phyloP scores from a whole-genome alignment of 768 basidiomycete genomes.

The Auricularia auricula-judae region DNA sequence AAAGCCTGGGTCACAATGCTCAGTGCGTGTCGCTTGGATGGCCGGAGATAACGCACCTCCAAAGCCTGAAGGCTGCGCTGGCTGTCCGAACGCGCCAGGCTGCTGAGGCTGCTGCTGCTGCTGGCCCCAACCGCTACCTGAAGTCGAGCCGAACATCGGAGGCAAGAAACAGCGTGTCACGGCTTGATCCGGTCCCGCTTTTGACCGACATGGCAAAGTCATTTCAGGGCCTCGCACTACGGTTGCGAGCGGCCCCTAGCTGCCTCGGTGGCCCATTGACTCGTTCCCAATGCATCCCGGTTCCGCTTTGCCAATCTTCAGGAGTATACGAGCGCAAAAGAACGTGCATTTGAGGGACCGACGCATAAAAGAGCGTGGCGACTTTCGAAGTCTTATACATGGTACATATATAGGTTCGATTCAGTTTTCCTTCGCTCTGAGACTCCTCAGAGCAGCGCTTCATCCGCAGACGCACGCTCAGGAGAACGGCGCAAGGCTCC shows the following conservation, averaged over 20 bases:
- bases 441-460: background rate
- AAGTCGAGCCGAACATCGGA: background rate
- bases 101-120: constrained; percentile 41
- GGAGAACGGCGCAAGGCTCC: background rate
- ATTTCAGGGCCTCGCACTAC: background rate
- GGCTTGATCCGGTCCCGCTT: background rate
- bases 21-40: background rate
- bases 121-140: constrained; percentile 4
- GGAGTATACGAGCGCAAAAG: no score
- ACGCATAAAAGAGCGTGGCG: no score
- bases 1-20: background rate
- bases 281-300: no score
- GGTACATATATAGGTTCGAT: no score
- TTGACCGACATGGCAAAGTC: background rate
- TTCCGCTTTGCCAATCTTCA: no score
- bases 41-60: background rate
- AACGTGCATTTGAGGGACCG: no score
- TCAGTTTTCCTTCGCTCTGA: no score
- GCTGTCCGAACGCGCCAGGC: constrained; percentile 33
- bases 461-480: background rate
- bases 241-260: no score
- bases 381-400: no score
- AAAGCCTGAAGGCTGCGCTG: background rate
- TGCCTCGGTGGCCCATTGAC: no score
- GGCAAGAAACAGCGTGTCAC: background rate